Evolutionary conservation across 208 protist genomes (phyloP).

Genomic region (Trypanosoma rangeli): DNA sequence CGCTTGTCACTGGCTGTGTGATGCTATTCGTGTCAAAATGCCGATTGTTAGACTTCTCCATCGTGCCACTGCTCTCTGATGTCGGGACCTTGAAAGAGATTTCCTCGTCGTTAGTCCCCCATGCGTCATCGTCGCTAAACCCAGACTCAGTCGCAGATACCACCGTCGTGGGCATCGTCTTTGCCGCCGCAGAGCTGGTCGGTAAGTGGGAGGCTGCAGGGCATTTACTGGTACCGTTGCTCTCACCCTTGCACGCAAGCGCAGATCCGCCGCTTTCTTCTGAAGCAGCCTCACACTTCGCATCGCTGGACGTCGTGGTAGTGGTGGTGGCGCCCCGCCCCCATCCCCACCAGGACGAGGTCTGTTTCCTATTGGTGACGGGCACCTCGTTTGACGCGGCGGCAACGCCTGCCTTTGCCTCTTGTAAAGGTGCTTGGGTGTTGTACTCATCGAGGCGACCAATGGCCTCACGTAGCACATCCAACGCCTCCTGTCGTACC

Average conservation of each 20-base stretch:
- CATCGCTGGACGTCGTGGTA: neutral
- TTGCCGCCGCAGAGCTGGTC: neutral
- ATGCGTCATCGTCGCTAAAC: constrained; percentile 8
- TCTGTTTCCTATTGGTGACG: neutral
- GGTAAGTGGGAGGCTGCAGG: neutral
- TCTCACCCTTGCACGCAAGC: neutral
- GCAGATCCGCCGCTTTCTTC: neutral
- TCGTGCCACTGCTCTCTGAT: neutral
- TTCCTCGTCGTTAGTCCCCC: constrained; percentile 12
- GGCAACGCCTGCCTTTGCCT: neutral
- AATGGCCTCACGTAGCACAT: constrained; percentile 32
- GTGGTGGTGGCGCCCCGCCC: neutral
- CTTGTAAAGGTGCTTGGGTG: neutral
- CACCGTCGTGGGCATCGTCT: neutral
- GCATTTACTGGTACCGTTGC: neutral
- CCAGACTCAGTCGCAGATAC: constrained; percentile 1
- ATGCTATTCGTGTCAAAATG: neutral
- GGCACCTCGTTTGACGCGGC: neutral
- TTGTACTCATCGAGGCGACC: constrained; percentile 17
- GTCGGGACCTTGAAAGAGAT: neutral
- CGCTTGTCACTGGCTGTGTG: neutral
- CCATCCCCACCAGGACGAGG: constrained; percentile 8
- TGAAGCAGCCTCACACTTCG: constrained; percentile 13
- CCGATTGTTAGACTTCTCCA: neutral
- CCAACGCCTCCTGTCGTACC: constrained; percentile 47